Evolutionary conservation across 768 basidiomycete genomes (phyloP).

Genomic region (Termitomyces sp.): DNA sequence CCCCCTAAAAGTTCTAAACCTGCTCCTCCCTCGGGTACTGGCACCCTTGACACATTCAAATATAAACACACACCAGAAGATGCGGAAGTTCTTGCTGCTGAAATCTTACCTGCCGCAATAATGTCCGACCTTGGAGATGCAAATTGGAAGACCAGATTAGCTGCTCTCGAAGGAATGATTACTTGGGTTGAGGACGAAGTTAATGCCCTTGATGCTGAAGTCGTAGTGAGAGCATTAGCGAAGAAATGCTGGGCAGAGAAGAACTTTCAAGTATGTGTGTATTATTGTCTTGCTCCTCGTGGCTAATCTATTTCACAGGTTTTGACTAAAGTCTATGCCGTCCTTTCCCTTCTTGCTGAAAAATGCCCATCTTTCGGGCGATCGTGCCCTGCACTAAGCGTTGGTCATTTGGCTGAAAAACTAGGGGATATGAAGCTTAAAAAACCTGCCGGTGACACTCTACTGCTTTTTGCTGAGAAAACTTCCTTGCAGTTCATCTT

Average conservation of each 20-base stretch:
- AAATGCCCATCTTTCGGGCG: conserved; percentile 78
- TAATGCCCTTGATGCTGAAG: conserved; percentile 73
- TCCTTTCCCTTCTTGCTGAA: conserved; percentile 69
- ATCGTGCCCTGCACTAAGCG: conserved; percentile 75
- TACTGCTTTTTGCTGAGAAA: conserved; percentile 83
- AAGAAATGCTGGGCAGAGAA: conserved; percentile 99
- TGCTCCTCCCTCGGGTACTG: conserved; percentile 39
- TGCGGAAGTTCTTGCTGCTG: conserved; percentile 73
- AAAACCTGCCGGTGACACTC: conserved; percentile 88
- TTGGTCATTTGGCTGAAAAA: conserved; percentile 86
- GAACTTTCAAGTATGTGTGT: conserved; percentile 80
- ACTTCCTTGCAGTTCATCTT: conserved; percentile 93
- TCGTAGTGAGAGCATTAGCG: conserved; percentile 77
- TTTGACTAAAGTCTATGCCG: conserved; percentile 80
- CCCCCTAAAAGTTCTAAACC: conserved; percentile 39
- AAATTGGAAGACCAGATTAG: conserved; percentile 91
- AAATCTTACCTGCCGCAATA: conserved; percentile 64
- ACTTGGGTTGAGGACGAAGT: conserved; percentile 73
- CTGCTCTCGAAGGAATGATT: conserved; percentile 81
- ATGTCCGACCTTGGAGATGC: conserved; percentile 73
- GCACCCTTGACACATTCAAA: conserved; percentile 77
- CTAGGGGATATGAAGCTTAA: conserved; percentile 95
- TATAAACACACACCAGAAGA: conserved; percentile 90
- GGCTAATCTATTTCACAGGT: conserved; percentile 48
- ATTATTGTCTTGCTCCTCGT: neutral